Evolutionary conservation across 169 alveolate species (phyloP).

Genomic region (Miamiensis avidus): DNA sequence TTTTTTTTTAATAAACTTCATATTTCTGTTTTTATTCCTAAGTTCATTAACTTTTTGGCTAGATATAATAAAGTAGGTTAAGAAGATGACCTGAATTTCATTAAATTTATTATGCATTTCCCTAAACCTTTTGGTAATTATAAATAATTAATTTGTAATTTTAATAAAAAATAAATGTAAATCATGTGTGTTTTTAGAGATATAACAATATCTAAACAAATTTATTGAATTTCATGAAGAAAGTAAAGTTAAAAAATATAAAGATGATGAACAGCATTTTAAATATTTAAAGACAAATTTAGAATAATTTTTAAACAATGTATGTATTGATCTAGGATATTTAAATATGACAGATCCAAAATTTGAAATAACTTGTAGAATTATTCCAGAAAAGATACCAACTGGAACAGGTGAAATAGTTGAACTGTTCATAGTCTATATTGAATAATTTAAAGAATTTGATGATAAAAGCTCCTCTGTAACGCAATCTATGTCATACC

Average conservation of each 20-base stretch:
- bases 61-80: background rate
- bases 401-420: background rate
- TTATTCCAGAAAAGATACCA: background rate
- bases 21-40: background rate
- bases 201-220: background rate
- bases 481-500: too few species aligned
- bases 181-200: background rate
- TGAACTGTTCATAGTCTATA: background rate
- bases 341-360: too few species aligned
- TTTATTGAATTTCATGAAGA: background rate
- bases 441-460: background rate
- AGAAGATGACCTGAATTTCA: background rate
- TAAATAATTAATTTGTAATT: background rate
- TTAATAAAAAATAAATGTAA: too few species aligned
- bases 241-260: too few species aligned
- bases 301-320: too few species aligned
- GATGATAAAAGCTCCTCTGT: background rate
- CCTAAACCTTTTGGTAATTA: background rate
- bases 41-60: background rate
- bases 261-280: background rate
- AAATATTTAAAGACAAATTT: too few species aligned
- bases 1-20: background rate
- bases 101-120: background rate
- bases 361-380: background rate
- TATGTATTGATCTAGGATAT: too few species aligned